Evolutionary conservation across 2,329 filamentous ascomycete genomes (phyloP), one percentile per base, ranked within the genome.

Genomic region (Fusarium piperis): DNA sequence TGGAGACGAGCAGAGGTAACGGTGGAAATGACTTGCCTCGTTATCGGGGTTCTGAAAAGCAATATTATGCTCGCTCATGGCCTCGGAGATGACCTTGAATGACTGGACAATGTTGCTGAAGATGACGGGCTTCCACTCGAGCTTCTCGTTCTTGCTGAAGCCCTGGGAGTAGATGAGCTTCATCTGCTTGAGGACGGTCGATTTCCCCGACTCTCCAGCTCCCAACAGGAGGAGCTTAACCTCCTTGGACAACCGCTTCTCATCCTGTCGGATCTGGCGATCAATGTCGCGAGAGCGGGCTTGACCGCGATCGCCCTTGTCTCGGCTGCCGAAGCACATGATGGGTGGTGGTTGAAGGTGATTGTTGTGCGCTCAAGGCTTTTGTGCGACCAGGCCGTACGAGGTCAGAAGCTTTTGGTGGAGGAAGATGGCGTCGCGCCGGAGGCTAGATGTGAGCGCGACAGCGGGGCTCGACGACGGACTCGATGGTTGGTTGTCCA

Each of bases 111-210:
- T 88, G 82, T 99, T 99, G 82, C 92, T 95, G 83, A 98, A 98
- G 74, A 98, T 95, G 78, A 98, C 95, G 16, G 94, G 93, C 76
- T 96, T 94, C 88, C 94, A 97, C 86, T 98, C 94, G 73, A 97
- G 90, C 81, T 94, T 93, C 82, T 98, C 96, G 72, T 90, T 91
- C 77, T 93, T 93, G 78, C 91, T 94, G 84, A 98, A 98, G 57
- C 96, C 95, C 81, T 94, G 91, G 15, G 94, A 91, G 81, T 98
- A 96, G 76, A 99, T 98, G 82, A 99, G 91, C 81, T 95, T 95
- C 96, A 99, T 98, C 86, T 98, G 95, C 85, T 98, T 98, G 73
- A 98, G 89, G 66, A 98, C 95, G 2, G 95, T 98, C 10, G 95
- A 98, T 84, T 98, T 98, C 73, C 95, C 82, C 51, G 82, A 83